Evolutionary conservation across 129 eudicot genomes (phyloP).

Genomic region (Artemisia annua): DNA sequence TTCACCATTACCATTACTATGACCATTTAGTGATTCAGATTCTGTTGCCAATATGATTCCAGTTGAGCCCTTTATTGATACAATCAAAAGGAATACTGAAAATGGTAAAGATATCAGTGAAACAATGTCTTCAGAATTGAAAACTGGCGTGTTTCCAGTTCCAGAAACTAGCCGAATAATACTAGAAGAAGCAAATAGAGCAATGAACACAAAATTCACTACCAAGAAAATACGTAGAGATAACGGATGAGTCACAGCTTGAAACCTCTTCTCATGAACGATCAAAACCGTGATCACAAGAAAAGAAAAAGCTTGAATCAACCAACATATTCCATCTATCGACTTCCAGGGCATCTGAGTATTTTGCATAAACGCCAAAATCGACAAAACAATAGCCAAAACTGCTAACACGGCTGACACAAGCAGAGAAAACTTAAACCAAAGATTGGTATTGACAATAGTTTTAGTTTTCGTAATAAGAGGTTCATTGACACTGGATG

Average conservation of each 20-base stretch:
- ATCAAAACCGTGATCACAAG: conserved; percentile 45
- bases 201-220: conserved; percentile 31
- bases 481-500: conserved; percentile 41
- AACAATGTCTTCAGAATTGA: conserved; percentile 49
- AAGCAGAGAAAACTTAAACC: conserved; percentile 53
- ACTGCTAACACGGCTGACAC: conserved; percentile 39
- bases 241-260: conserved; percentile 57
- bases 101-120: conserved; percentile 42
- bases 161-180: conserved; percentile 41
- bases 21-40: conserved; percentile 25
- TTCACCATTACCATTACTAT: conserved; percentile 18
- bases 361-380: conserved; percentile 36
- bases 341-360: conserved; percentile 44
- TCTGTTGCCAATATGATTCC: conserved; percentile 42
- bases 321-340: conserved; percentile 65
- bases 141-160: conserved; percentile 9
- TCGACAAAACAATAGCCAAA: conserved; percentile 31
- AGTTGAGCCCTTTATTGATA: conserved; percentile 58
- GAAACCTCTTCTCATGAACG: conserved; percentile 67
- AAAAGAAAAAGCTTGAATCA: conserved; percentile 57
- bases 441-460: conserved; percentile 31
- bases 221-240: conserved; percentile 61
- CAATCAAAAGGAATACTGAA: conserved; percentile 48
- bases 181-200: conserved; percentile 50
- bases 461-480: conserved; percentile 29